Conservation (phyloP, 2,329 filamentous ascomycete species). For the Colletotrichum sp. region DNA sequence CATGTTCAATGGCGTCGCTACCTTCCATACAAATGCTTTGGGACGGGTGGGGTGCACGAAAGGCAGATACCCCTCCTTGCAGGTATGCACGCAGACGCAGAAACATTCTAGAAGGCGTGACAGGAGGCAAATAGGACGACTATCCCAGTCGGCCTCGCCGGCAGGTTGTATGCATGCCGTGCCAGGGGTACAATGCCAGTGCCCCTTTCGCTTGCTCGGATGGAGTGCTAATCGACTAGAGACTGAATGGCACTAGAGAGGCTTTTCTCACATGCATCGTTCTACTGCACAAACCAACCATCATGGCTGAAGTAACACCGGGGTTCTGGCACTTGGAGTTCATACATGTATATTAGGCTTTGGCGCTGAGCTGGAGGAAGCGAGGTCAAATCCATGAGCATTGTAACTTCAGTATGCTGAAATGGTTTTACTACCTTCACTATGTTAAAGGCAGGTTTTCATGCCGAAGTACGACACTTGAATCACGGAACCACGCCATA, state of each 20-base stretch:
- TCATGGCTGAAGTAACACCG: background rate
- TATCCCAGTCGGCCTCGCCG: background rate
- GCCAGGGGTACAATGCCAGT: background rate
- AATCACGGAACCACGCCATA: background rate
- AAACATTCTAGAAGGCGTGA: background rate
- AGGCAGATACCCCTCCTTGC: background rate
- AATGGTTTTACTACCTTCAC: background rate
- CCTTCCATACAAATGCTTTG: background rate
- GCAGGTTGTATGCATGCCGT: background rate
- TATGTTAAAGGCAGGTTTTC: background rate
- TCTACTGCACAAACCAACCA: background rate
- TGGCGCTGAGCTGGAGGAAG: background rate
- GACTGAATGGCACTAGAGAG: background rate
- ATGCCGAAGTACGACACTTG: fast-evolving
- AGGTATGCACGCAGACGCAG: background rate
- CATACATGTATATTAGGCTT: background rate
- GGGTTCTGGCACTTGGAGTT: background rate
- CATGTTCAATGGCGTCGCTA: background rate
- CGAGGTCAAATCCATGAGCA: background rate
- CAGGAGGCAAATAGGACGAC: background rate
- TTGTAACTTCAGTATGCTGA: background rate
- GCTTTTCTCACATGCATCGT: background rate
- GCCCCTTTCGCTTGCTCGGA: background rate
- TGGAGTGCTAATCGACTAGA: background rate
- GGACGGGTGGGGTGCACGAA: background rate